phyloP scores from a whole-genome alignment of 805 yeast genomes.

The Huiozyma sinensis region DNA sequence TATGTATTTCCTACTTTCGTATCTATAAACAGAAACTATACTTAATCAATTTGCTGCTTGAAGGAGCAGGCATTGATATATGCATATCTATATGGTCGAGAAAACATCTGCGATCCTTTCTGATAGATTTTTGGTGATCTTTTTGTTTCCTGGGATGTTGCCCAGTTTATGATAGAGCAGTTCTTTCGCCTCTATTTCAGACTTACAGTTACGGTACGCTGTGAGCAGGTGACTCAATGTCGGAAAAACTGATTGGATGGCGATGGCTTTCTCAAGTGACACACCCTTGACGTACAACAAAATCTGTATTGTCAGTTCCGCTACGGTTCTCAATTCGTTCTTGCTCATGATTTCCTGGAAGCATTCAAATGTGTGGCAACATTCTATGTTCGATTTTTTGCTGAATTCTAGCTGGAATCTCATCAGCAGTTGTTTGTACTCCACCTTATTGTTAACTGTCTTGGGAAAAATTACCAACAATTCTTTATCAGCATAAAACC shows the following conservation, averaged over 20 bases:
- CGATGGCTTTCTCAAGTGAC: conserved; percentile 73
- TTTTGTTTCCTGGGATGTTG: conserved; percentile 26
- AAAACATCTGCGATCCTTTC: conserved; percentile 23
- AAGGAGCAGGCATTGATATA: no score
- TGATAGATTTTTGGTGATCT: conserved; percentile 25
- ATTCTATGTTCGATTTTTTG: conserved; percentile 22
- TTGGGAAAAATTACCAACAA: conserved; percentile 44
- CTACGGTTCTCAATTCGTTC: conserved; percentile 55
- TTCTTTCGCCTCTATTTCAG: conserved; percentile 19
- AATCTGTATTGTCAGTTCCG: conserved; percentile 66
- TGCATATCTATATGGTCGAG: not conserved
- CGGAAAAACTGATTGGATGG: conserved; percentile 57
- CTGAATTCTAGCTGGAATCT: conserved; percentile 39
- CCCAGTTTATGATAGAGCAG: conserved; percentile 20
- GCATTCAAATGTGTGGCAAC: conserved; percentile 38
- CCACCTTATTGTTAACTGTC: conserved; percentile 39
- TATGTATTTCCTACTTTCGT: no score
- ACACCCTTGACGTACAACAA: conserved; percentile 74
- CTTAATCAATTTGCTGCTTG: no score
- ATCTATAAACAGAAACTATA: no score
- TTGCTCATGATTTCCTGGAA: conserved; percentile 67
- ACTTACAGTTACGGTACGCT: conserved; percentile 20
- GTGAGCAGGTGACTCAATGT: conserved; percentile 51
- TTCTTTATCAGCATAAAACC: conserved; percentile 31
- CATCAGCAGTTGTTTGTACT: conserved; percentile 34